Conservation (phyloP, 108 stramenopile genomes). For the Chaetoceros tenuissimus region DNA sequence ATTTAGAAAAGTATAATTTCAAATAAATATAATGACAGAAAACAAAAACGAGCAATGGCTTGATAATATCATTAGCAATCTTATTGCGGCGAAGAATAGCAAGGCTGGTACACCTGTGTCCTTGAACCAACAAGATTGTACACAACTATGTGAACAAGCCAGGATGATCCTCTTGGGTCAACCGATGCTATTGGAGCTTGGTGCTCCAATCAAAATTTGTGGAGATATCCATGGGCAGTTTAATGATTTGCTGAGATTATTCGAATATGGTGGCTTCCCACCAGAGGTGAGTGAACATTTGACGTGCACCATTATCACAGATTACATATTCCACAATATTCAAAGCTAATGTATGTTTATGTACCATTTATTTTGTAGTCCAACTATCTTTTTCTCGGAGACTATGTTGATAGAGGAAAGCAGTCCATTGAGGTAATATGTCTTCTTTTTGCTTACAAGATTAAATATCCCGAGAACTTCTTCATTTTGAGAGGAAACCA, state of each 20-base stretch:
- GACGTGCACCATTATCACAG: too few species aligned
- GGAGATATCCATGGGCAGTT: conserved; percentile 89
- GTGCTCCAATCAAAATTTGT: conserved; percentile 78
- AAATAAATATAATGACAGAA: neutral
- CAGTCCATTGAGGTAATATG: conserved; percentile 81
- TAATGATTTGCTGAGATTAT: conserved; percentile 72
- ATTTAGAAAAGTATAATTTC: too few species aligned
- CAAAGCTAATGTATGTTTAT: too few species aligned
- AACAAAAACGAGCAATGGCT: conserved; percentile 66
- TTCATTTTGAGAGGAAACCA: conserved; percentile 88
- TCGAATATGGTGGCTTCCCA: conserved; percentile 78
- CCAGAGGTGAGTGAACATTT: conserved; percentile 26
- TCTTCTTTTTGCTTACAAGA: conserved; percentile 80
- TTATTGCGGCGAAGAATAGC: conserved; percentile 74
- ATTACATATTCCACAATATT: too few species aligned
- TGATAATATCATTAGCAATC: conserved; percentile 83
- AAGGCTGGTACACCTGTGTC: conserved; percentile 89
- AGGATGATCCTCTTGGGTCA: conserved; percentile 93
- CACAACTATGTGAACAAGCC: conserved; percentile 75
- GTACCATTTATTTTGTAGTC: conserved; percentile 10
- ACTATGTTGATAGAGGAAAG: conserved; percentile 85
- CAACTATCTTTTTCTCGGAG: conserved; percentile 84
- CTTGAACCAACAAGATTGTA: conserved; percentile 70
- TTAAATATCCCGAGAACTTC: conserved; percentile 88
- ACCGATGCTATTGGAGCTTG: conserved; percentile 87